phyloP scores from a whole-genome alignment of 2,329 filamentous ascomycete species.

The Pseudogymnoascus sp. region DNA sequence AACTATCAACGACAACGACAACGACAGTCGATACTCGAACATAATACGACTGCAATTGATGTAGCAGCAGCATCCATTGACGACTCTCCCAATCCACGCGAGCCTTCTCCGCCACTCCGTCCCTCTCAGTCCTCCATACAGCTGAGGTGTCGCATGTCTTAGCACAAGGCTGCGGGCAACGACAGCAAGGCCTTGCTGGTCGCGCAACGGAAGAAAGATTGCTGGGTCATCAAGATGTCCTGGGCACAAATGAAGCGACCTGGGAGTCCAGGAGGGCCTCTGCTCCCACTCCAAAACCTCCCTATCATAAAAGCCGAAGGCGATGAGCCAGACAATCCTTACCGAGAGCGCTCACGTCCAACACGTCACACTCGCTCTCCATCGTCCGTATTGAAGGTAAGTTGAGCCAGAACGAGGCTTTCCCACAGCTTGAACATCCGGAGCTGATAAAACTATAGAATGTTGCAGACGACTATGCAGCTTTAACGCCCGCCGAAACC shows the following conservation, averaged over 20 bases:
- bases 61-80: background rate
- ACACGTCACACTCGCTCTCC: constrained; percentile 24
- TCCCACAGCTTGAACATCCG: background rate
- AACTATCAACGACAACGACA: background rate
- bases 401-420: background rate
- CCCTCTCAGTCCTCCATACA: background rate
- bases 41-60: background rate
- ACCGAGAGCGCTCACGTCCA: constrained; percentile 20
- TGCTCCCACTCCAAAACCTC: constrained; percentile 25
- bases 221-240: constrained; percentile 20
- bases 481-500: constrained; percentile 69
- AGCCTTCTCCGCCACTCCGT: background rate
- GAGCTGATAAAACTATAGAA: constrained; percentile 19
- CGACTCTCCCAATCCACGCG: background rate
- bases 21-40: background rate
- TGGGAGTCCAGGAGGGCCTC: constrained; percentile 21
- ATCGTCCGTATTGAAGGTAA: constrained; percentile 28
- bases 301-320: constrained; percentile 18
- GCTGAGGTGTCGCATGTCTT: constrained; percentile 24
- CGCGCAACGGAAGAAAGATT: constrained; percentile 15
- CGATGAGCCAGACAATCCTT: constrained; percentile 22
- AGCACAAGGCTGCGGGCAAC: constrained; percentile 20
- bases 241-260: constrained; percentile 26
- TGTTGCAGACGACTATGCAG: constrained; percentile 50
- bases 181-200: constrained; percentile 28